Percentiles rank a stretch among this genome's conserved stretches.
Conservation (phyloP, 768 basidiomycete species). For the Filobasidium wieringae region DNA sequence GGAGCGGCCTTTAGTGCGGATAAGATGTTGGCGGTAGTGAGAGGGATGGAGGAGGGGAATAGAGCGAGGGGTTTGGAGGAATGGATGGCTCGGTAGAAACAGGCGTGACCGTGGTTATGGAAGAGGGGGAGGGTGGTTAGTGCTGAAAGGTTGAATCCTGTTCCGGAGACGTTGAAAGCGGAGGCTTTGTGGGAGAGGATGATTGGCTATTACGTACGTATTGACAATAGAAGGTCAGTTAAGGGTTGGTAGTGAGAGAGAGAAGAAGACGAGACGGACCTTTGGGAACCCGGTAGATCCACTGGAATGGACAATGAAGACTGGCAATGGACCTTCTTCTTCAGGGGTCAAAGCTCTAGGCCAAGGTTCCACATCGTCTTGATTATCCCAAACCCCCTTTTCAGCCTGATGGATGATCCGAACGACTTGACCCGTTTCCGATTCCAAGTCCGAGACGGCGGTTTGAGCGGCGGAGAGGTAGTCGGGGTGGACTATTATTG, state of each 20-base stretch:
- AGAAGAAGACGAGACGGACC: not conserved
- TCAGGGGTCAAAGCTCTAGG: constrained; percentile 32
- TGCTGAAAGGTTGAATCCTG: constrained; percentile 35
- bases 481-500: not conserved
- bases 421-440: not conserved
- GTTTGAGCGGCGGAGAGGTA: not conserved
- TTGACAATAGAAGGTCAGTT: too few species aligned
- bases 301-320: constrained; percentile 42
- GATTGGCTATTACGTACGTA: constrained; percentile 40
- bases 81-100: constrained; percentile 42
- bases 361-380: not conserved
- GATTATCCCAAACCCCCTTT: not conserved
- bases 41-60: constrained; percentile 42
- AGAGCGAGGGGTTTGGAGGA: constrained; percentile 40
- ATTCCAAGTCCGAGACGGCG: constrained; percentile 4
- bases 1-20: constrained; percentile 37
- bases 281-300: constrained; percentile 46
- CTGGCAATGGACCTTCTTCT: constrained; percentile 36
- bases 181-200: constrained; percentile 41
- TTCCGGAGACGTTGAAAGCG: constrained; percentile 39
- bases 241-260: too few species aligned
- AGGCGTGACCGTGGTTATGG: constrained; percentile 38
- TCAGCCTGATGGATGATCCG: constrained; percentile 1
- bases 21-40: constrained; percentile 44
- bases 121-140: constrained; percentile 43